Conservation (phyloP, 176 grass and related monocot species). For the Phragmites australis region DNA sequence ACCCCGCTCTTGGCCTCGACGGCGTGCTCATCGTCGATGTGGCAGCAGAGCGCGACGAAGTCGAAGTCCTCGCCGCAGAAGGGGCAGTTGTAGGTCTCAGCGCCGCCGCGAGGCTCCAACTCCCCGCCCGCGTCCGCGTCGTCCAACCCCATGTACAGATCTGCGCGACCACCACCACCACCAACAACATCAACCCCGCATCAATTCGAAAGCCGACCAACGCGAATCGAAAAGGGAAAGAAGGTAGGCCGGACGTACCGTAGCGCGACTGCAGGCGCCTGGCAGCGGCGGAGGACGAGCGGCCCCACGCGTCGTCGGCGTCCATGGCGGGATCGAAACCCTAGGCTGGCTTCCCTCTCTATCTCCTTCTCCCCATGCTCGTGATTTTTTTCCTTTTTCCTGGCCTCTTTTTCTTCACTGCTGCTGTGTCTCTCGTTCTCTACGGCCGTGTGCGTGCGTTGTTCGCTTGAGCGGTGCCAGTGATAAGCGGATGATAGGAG, state of each 20-base stretch:
- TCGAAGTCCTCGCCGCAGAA: slow-evolving; percentile 91
- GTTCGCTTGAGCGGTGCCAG: neutral
- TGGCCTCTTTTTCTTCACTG: neutral
- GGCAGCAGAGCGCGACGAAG: slow-evolving; percentile 74
- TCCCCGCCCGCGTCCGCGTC: slow-evolving; percentile 55
- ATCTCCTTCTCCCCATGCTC: neutral
- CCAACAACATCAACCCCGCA: neutral
- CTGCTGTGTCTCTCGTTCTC: neutral
- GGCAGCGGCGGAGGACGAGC: slow-evolving; percentile 55
- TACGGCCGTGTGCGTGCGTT: neutral
- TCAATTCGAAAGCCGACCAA: neutral
- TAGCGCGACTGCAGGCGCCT: slow-evolving; percentile 80
- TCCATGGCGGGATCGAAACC: slow-evolving; percentile 45
- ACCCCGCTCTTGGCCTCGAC: slow-evolving; percentile 78
- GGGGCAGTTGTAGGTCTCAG: slow-evolving; percentile 65
- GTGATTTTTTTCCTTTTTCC: neutral
- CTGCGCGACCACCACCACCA: neutral
- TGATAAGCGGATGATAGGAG: too few species aligned
- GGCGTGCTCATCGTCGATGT: slow-evolving; percentile 86
- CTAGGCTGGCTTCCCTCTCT: slow-evolving; percentile 6
- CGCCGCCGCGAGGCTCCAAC: slow-evolving; percentile 41
- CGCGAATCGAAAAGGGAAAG: neutral
- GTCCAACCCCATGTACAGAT: slow-evolving; percentile 70
- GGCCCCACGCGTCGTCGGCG: slow-evolving; percentile 58
- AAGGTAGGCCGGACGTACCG: slow-evolving; percentile 23